Evolutionary conservation across 306 rosid species (phyloP), one percentile per base, ranked within the genome.

Genomic region (Macrotyloma uniflorum): DNA sequence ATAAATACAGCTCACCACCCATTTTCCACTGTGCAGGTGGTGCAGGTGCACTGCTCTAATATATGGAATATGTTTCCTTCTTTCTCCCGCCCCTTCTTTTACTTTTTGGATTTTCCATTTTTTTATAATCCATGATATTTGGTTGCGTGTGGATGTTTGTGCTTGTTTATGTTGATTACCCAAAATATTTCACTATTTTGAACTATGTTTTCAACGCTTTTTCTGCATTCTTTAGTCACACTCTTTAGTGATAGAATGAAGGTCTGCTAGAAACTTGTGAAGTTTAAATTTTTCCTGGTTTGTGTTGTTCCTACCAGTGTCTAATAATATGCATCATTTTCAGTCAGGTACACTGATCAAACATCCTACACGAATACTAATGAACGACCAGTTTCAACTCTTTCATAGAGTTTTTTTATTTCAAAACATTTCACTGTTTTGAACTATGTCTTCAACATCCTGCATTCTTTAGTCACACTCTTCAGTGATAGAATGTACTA

Each of bases 11-110:
- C 94, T 91, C 84, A 86, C 90, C 66, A 83, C 87, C 90, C 91
- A 89, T 88, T 85, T 89, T 88, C 91, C 87, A 83, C 90, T 91
- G 91, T 91, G 97, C 94, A 91, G 97, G 94, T 89, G 85, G 93
- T 91, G 88, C 97, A 91, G 97, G 91, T 91, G 86, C 87, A 89
- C 92, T 85, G 86, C 86, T 82, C 82, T 83, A 79, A 79, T 86
- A 86, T 81, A 67, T 88, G 91, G 88, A 88, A 80, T 86, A 58
- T 91, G 85, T 84, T 68, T 53, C 74, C 81, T 72, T 70, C 65
- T 47, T 22, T 32, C 73, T 47, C 51, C 78, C 84, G 59, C 47
- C 43, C 55, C 35, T 78, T 8, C 10, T 16, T 51, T 53, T 62
- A 43, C 20, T 32, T 18, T 58, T 38, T 35, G 26, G 43, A 4